Conservation (phyloP, 208 protist species). For the Phytomonas sp. region DNA sequence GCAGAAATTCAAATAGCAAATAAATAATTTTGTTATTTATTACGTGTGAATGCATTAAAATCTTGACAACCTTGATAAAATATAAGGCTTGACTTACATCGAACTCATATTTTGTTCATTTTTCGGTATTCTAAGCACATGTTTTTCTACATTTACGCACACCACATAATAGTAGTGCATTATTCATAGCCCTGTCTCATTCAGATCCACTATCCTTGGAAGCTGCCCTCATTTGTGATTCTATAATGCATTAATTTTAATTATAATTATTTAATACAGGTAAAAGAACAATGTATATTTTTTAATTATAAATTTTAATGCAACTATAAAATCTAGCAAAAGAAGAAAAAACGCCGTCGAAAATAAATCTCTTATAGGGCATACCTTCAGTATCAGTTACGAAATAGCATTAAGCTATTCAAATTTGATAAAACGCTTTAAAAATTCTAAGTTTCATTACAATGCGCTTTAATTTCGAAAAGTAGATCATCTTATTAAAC, state of each 20-base stretch:
- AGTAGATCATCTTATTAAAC: not conserved
- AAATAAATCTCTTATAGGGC: not conserved
- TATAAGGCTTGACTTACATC: slow-evolving; percentile 4
- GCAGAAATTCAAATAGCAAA: not conserved
- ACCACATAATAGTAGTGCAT: not conserved
- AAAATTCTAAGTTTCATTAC: not conserved
- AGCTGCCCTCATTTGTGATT: not conserved
- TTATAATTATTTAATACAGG: not conserved
- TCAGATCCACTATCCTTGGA: not conserved
- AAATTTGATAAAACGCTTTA: not conserved
- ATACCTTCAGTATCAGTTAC: not conserved
- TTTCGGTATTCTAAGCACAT: not conserved
- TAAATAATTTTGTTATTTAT: not conserved
- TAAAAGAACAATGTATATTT: not conserved
- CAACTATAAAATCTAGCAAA: not conserved
- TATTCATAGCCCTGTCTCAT: not conserved
- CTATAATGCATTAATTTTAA: not conserved
- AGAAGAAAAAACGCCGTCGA: not conserved
- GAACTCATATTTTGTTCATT: slow-evolving; percentile 3
- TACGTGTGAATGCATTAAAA: not conserved
- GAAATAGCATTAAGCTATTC: not conserved
- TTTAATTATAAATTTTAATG: no score
- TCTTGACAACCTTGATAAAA: not conserved
- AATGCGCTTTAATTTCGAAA: not conserved
- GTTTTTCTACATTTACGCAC: not conserved